These are phyloP conservation scores for Suhomyces faveliae DNA, from an alignment of 805 yeast genomes.

Conservation along the genomic window DNA sequence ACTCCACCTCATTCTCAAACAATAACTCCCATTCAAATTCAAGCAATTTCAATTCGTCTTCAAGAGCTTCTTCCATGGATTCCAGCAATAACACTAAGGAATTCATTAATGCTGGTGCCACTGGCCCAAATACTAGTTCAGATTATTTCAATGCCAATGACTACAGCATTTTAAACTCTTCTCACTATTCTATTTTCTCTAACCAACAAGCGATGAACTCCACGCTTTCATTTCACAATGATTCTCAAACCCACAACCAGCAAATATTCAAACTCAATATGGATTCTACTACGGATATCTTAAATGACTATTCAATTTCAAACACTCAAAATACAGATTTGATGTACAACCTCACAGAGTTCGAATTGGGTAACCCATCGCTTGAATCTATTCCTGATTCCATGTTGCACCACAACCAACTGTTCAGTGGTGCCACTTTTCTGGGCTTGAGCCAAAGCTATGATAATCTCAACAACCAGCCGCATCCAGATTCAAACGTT, in stretches of 20 bases:
- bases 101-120: neutral
- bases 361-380: conserved; percentile 25
- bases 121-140: conserved; percentile 5
- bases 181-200: conserved; percentile 15
- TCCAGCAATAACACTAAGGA: conserved; percentile 1
- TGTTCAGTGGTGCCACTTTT: neutral
- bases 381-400: conserved; percentile 30
- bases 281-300: conserved; percentile 16
- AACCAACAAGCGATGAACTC: conserved; percentile 18
- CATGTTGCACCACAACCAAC: conserved; percentile 8
- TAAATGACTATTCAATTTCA: conserved; percentile 12
- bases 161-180: conserved; percentile 14
- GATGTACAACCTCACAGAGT: conserved; percentile 23
- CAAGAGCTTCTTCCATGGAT: conserved; percentile 2
- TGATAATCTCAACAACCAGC: conserved; percentile 1
- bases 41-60: conserved; percentile 4
- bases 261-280: conserved; percentile 11
- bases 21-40: neutral
- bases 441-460: conserved; percentile 3
- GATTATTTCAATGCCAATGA: conserved; percentile 10
- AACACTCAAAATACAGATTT: conserved; percentile 14
- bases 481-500: neutral
- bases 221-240: conserved; percentile 12
- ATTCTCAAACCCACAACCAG: conserved; percentile 3
- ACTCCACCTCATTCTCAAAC: conserved; percentile 3